phyloP scores from a whole-genome alignment of 2,329 filamentous ascomycete species.

The Stachybotrys echinatus region DNA sequence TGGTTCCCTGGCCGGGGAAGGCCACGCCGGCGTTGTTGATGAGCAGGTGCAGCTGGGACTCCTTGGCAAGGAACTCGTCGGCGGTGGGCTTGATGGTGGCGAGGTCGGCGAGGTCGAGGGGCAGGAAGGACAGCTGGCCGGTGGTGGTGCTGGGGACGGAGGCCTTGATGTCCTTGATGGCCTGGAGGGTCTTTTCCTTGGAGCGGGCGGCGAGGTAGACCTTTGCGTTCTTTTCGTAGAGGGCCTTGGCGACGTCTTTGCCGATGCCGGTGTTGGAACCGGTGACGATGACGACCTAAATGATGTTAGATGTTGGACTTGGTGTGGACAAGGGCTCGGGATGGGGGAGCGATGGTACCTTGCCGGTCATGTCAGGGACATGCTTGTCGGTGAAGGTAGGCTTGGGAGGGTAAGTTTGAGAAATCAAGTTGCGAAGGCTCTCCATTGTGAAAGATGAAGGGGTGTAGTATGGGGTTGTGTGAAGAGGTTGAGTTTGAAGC shows the following conservation, averaged over 20 bases:
- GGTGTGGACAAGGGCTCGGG: not conserved
- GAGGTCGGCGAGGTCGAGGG: slow-evolving; percentile 27
- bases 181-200: slow-evolving; percentile 30
- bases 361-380: slow-evolving; percentile 44
- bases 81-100: slow-evolving; percentile 19
- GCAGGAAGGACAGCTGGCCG: slow-evolving; percentile 23
- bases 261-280: slow-evolving; percentile 36
- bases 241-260: slow-evolving; percentile 42
- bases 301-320: not conserved
- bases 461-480: no score
- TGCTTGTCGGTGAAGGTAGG: slow-evolving; percentile 44
- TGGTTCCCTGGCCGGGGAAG: slow-evolving; percentile 26
- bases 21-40: slow-evolving; percentile 39
- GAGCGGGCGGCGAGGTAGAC: slow-evolving; percentile 49
- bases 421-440: no score
- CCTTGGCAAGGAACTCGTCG: slow-evolving; percentile 12
- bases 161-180: slow-evolving; percentile 36
- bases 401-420: slow-evolving; percentile 11
- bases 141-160: slow-evolving; percentile 19
- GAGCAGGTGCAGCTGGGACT: slow-evolving; percentile 28
- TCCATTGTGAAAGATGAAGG: no score
- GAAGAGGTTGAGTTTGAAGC: no score
- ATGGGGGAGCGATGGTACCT: slow-evolving; percentile 29
- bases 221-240: slow-evolving; percentile 48
- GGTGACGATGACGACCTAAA: slow-evolving; percentile 45